Evolutionary conservation across 345 rosid species (phyloP).

Genomic region (Geranium brycei): DNA sequence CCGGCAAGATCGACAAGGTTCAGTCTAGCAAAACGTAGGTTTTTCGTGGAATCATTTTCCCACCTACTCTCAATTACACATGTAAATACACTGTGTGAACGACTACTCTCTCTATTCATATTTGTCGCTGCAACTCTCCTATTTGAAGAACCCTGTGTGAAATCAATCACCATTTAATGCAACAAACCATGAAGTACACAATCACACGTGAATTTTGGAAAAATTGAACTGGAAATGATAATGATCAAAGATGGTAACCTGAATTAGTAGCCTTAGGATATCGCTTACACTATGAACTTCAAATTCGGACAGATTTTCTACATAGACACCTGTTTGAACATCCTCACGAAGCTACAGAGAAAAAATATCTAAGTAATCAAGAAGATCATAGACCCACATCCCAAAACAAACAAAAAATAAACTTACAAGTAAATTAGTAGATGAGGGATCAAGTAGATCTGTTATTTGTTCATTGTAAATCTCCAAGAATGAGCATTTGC

Average conservation of each 20-base stretch:
- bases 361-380: constrained; percentile 6
- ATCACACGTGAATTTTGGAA: background rate
- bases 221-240: background rate
- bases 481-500: constrained; percentile 97
- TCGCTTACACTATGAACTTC: constrained; percentile 74
- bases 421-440: constrained; percentile 70
- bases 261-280: constrained; percentile 61
- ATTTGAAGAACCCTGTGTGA: constrained; percentile 62
- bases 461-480: constrained; percentile 89
- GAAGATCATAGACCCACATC: constrained; percentile 5
- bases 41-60: constrained; percentile 84
- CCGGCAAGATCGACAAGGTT: constrained; percentile 94
- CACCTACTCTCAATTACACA: constrained; percentile 87
- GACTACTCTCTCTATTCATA: constrained; percentile 95
- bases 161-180: constrained; percentile 7
- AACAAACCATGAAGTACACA: background rate
- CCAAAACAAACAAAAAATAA: constrained; percentile 3
- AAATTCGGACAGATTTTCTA: constrained; percentile 85
- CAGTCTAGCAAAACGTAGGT: constrained; percentile 78
- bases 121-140: constrained; percentile 89
- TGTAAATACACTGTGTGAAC: constrained; percentile 88
- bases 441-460: constrained; percentile 95
- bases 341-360: constrained; percentile 74
- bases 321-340: constrained; percentile 66
- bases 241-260: constrained; percentile 31